Base-by-base conservation (phyloP, 2,329 filamentous ascomycete genomes). In the Aspergillus melleus region DNA sequence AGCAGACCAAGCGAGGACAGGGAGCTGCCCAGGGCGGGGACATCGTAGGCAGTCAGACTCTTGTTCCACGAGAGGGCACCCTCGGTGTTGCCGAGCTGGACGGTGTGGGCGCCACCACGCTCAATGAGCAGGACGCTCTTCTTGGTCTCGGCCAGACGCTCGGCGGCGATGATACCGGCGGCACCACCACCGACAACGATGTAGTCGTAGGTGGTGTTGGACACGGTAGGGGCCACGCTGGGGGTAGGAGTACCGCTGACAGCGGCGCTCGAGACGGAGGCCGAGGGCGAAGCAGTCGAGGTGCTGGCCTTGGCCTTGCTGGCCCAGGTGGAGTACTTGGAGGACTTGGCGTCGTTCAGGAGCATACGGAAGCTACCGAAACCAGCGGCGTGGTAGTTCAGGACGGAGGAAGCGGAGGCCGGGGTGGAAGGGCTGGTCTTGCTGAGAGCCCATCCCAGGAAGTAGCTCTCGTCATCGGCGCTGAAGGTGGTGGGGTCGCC, bases 141-240 rank as follows among this genome's bases (percentile, higher is more conserved):
- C 44, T 62, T 61, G 2, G 64, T 55, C 54, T 63, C 62, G 1
- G 59, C 60, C 32, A 67, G 54, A 12, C 65, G 61, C 55, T 65
- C 61, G 11, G 65, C 65, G 10, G 62, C 61, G 52, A 67, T 61
- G 36, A 67, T 63, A 57, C 65, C 65, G 10, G 65, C 62, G 11
- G 65, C 55, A 51, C 65, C 65, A 29, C 65, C 65, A 12, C 65
- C 64, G 30, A 66, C 61, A n/a, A 67, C 64, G 20, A 67, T 66
- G 52, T 67, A 67, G 46, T 67, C 62, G 52, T 66, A 67, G 24
- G 63, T 65, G 8, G 54, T 39, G 56, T 64, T 65, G n/a, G 58
- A 53, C 6, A 64, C 49, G 4, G 58, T 64, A n/a, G 63, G 55
- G 2, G 30, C 39, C 10, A 58, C 55, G 50, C 60, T 65, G 29